Conservation (phyloP, 192 early-diverging fungal genomes). For the Coemansia sp. region DNA sequence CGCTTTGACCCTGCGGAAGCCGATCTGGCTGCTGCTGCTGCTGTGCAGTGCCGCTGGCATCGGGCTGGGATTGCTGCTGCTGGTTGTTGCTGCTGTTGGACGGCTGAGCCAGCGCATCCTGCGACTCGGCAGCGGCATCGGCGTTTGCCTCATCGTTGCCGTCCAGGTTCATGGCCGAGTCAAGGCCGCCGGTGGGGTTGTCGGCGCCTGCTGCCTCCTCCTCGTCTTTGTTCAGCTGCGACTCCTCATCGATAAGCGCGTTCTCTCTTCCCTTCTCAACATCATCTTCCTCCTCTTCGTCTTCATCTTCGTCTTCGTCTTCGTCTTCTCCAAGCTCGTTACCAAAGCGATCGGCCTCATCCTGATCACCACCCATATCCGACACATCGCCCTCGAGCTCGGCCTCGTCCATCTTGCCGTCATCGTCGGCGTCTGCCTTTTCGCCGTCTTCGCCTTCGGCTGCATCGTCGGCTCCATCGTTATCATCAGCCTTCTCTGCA, state of each 20-base stretch:
- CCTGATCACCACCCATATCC: slow-evolving; percentile 36
- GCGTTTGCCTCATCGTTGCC: slow-evolving; percentile 48
- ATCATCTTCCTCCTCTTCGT: slow-evolving; percentile 29
- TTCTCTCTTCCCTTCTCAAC: slow-evolving; percentile 23
- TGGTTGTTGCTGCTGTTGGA: slow-evolving; percentile 25
- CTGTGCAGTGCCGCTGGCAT: slow-evolving; percentile 13
- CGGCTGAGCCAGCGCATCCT: slow-evolving; percentile 33
- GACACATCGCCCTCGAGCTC: slow-evolving; percentile 18
- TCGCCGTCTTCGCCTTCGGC: slow-evolving; percentile 28
- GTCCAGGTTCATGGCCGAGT: slow-evolving; percentile 60
- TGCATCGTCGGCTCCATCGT: slow-evolving; percentile 49
- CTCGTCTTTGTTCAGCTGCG: slow-evolving; percentile 26
- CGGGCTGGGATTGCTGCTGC: slow-evolving; percentile 25
- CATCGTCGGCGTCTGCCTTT: slow-evolving; percentile 10
- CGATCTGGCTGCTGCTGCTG: slow-evolving; percentile 18
- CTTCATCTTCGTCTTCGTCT: slow-evolving; percentile 17
- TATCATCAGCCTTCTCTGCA: slow-evolving; percentile 20
- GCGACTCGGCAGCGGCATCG: slow-evolving; percentile 37
- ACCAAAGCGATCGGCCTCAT: slow-evolving; percentile 48
- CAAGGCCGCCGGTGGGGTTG: slow-evolving; percentile 58
- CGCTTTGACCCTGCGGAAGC: slow-evolving; percentile 10
- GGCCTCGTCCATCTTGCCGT: slow-evolving; percentile 31
- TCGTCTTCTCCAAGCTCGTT: slow-evolving; percentile 42
- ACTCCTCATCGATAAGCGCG: slow-evolving; percentile 28
- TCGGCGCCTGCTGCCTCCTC: slow-evolving; percentile 55